Conservation (phyloP, 805 yeast genomes). For the Wickerhamiella brachini region DNA sequence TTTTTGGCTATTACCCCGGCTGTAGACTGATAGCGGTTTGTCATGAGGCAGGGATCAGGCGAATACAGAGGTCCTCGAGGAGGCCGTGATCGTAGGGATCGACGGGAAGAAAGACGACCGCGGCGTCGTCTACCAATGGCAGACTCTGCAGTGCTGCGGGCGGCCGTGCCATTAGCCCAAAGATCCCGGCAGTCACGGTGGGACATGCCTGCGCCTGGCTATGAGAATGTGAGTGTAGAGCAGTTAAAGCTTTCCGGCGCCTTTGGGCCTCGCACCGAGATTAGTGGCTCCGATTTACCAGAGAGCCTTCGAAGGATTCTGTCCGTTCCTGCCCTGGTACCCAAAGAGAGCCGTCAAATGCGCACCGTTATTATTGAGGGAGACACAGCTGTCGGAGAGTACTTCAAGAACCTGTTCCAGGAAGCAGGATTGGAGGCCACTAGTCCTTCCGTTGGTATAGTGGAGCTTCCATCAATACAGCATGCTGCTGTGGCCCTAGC, state of each 20-base stretch:
- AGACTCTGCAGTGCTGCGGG: not conserved
- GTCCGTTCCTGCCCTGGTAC: not conserved
- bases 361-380: not conserved
- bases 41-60: not conserved
- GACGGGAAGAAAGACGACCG: not conserved
- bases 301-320: not conserved
- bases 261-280: conserved; percentile 25
- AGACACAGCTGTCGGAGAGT: not conserved
- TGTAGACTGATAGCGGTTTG: not conserved
- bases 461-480: not conserved
- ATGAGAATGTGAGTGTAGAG: conserved; percentile 55
- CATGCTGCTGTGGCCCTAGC: conserved; percentile 7
- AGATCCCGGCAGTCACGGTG: conserved; percentile 31
- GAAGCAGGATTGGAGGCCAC: not conserved
- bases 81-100: not conserved
- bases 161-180: not conserved
- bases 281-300: not conserved
- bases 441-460: not conserved
- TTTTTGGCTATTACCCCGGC: too few species aligned
- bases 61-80: not conserved
- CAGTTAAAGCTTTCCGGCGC: conserved; percentile 65
- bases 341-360: not conserved
- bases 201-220: conserved; percentile 61
- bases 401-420: not conserved
- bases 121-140: not conserved